These are phyloP conservation scores for Termitomyces sp. DNA, from an alignment of 1,284 basidiomycete genomes.

Conservation along the genomic window DNA sequence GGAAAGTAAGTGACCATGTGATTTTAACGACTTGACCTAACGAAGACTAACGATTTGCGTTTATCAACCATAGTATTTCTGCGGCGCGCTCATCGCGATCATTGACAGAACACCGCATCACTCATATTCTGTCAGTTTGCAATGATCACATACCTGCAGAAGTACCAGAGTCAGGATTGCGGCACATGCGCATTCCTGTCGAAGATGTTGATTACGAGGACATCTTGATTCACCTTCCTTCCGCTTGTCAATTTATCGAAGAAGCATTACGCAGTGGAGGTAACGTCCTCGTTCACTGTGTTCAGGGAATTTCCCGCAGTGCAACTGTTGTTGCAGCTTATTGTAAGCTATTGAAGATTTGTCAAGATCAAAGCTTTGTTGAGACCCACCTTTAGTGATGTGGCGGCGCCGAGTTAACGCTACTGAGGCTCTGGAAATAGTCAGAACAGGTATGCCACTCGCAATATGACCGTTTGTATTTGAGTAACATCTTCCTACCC, in stretches of 20 bases:
- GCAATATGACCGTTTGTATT: slow-evolving; percentile 6
- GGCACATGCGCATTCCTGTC: slow-evolving; percentile 65
- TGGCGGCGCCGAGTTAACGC: slow-evolving; percentile 51
- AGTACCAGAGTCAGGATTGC: slow-evolving; percentile 63
- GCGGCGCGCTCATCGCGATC: slow-evolving; percentile 71
- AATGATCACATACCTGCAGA: slow-evolving; percentile 70
- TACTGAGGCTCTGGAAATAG: slow-evolving; percentile 55
- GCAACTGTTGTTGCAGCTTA: slow-evolving; percentile 83
- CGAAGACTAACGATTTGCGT: slow-evolving; percentile 14
- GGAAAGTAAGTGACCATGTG: slow-evolving; percentile 59
- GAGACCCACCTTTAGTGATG: slow-evolving; percentile 56
- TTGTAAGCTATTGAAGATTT: slow-evolving; percentile 38
- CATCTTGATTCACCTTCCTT: slow-evolving; percentile 73
- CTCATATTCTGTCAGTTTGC: slow-evolving; percentile 74
- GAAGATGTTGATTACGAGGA: slow-evolving; percentile 83
- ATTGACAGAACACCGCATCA: slow-evolving; percentile 68
- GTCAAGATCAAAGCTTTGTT: background rate
- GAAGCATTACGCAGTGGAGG: slow-evolving; percentile 63
- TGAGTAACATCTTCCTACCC: slow-evolving; percentile 8
- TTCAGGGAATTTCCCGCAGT: slow-evolving; percentile 77
- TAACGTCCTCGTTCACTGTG: slow-evolving; percentile 78
- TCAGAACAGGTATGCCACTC: slow-evolving; percentile 51
- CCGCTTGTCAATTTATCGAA: slow-evolving; percentile 76
- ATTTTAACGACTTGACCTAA: slow-evolving; percentile 18
- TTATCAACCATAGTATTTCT: slow-evolving; percentile 49